These are phyloP conservation scores for Dacryopinax primogenitus DNA, from an alignment of 768 basidiomycete species.

Conservation along the genomic window DNA sequence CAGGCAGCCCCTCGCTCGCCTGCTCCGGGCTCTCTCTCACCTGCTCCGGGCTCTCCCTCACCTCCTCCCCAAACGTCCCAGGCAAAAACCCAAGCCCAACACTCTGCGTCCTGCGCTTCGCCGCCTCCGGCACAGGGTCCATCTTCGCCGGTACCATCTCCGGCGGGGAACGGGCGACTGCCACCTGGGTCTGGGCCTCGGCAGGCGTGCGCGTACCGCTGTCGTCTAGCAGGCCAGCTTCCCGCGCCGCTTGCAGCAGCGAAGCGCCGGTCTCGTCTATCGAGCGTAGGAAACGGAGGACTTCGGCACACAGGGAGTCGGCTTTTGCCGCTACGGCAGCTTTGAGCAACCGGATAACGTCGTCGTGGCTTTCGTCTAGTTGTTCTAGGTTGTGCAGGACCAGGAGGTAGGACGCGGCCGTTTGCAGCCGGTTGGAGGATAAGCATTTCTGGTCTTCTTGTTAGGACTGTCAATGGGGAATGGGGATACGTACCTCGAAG, in stretches of 20 bases:
- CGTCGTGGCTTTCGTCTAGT: slow-evolving; percentile 58
- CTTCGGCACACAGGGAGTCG: slow-evolving; percentile 82
- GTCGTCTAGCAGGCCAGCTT: slow-evolving; percentile 2
- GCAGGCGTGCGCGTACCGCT: too few relatives aligned
- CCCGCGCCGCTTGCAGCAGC: slow-evolving; percentile 25
- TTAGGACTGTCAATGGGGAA: not conserved
- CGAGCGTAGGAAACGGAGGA: slow-evolving; percentile 82
- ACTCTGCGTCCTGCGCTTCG: not conserved
- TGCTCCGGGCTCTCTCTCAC: not conserved
- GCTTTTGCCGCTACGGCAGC: slow-evolving; percentile 66
- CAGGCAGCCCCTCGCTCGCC: too few relatives aligned
- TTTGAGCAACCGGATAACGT: slow-evolving; percentile 68
- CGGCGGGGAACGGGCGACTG: too few relatives aligned
- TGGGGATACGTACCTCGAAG: slow-evolving; percentile 58
- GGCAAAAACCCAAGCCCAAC: not conserved
- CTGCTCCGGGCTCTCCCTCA: not conserved
- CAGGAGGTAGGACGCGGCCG: slow-evolving; percentile 83
- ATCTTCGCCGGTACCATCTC: not conserved
- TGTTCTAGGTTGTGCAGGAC: slow-evolving; percentile 91
- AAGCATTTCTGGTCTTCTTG: slow-evolving; percentile 51
- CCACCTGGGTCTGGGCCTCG: too few relatives aligned
- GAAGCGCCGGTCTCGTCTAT: slow-evolving; percentile 76
- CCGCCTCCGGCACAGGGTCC: not conserved
- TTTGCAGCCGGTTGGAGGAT: slow-evolving; percentile 56
- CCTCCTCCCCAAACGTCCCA: not conserved